Conservation (phyloP, 116 monocot species). For the Dioscorea cayenensis region DNA sequence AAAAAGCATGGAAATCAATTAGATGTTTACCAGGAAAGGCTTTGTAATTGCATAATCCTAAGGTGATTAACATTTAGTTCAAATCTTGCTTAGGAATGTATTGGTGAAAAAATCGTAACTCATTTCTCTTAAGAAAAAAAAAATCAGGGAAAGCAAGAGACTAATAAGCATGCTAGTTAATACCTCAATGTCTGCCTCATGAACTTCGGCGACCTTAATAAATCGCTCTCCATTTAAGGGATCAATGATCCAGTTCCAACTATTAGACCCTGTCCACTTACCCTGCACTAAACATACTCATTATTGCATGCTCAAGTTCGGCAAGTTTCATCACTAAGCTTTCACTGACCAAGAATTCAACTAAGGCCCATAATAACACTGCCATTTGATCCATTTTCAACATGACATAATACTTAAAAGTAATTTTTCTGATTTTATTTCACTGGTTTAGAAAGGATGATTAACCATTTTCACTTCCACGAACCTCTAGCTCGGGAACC, state of each 20-base stretch:
- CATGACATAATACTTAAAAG: no score
- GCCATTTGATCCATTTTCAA: no score
- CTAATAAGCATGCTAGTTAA: not conserved
- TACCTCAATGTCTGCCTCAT: constrained; percentile 65
- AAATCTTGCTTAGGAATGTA: no score
- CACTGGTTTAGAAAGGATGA: no score
- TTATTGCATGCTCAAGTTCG: not conserved
- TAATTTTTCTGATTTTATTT: no score
- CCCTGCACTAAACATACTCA: constrained; percentile 73
- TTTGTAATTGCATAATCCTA: no score
- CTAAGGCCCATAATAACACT: not conserved
- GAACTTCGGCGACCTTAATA: constrained; percentile 84
- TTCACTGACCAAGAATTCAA: not conserved
- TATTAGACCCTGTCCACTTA: constrained; percentile 64
- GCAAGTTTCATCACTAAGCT: not conserved
- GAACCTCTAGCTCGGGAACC: no score
- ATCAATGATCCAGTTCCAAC: constrained; percentile 67
- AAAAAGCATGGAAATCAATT: constrained; percentile 13
- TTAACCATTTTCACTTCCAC: no score
- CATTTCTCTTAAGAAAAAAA: no score
- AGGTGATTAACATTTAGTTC: no score
- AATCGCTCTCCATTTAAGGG: constrained; percentile 87
- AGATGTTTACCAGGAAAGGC: not conserved
- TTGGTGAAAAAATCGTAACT: no score
- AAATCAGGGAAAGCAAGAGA: no score